Evolutionary conservation across 2,329 filamentous ascomycete genomes (phyloP), one percentile per base, ranked within the genome.

Genomic region (Phoma sp.): DNA sequence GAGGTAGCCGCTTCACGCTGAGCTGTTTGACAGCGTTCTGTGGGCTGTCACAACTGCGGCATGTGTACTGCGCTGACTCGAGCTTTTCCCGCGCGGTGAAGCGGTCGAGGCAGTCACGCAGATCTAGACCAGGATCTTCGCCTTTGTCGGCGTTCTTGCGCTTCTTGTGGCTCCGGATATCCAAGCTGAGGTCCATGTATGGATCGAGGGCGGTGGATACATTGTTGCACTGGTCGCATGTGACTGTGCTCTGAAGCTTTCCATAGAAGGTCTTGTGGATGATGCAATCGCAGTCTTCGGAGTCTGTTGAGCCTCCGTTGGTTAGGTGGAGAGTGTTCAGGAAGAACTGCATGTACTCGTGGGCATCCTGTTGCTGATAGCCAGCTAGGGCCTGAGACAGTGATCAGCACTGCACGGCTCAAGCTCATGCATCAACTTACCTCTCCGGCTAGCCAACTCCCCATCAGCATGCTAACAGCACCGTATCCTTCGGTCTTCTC

Each of bases 321-420:
- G 91, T 80, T 8, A 78, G 86, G 70, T 97, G 93, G 13, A 99
- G 82, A 66, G 95, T 90, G 77, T 97, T 93, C 32, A 96, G 89
- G 30, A 98, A 84, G 69, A 96, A 97, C 71, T 96, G 92, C 74
- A 97, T 96, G 77, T 96, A 98, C 73, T 98, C 93, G 71, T 98
- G 93, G 0, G 93, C 93, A 70, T 98, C 93, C 78, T 98, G 93
- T 75, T 98, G 93, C 67, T 93, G 91, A 66, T 96, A 96, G 9
- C 93, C 95, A 1, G 93, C 91, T 22, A 82, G 68, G 14, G 75
- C 72, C 73, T 75, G 38, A 13, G n/a, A 35, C 11, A 13, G 44
- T n/a, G 48, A 22, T 11, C 6, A 33, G 41, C 36, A 8, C 13
- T 14, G 18, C 9, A 13, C 4, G 24, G 9, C 1, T 18, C 36